Evolutionary conservation across 352 stramenopile genomes (phyloP), one percentile per base, ranked within the genome.

Genomic region (Phytophthora fragariaefolia): DNA sequence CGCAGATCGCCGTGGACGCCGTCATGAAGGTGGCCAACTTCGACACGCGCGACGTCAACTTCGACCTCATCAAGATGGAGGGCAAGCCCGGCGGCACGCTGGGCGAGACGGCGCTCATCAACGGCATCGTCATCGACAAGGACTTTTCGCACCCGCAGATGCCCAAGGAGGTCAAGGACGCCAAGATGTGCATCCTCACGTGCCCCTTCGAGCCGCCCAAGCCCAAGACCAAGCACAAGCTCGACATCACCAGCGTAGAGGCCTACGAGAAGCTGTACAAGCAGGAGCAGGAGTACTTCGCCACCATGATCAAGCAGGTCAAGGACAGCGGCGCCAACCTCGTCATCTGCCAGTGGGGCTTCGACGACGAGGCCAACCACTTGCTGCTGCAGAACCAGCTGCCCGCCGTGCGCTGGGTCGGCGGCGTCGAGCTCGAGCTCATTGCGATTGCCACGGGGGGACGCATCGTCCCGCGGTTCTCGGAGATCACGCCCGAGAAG

Each of bases 351-450:
- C 97, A 99, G 80, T 99, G 97, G 98, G 98, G 98, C 38, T 99
- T 99, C 76, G 98, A 99, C 79, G 98, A 99, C 76, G 98, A 99
- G 74, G 97, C 97, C 50, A 99, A 99, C 87, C 97, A 99, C 79
- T 80, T 99, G 69, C 85, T 99, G 28, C 82, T 99, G 47, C 97
- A 99, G 76, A 98, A 99, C 81, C 65, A 99, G 28, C 80, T 99
- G 13, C 96, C 97, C 5, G 98, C 98, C 38, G 97, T 99, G 56
- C 95, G 98, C 51, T 99, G 98, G 98, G 98, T 99, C 2, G 98
- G 98, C 52, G 98, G 98, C 46, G 97, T 99, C 17, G 98, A 99
- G 86, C 96, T 99, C 34, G 98, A 99, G 84, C 93, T 99, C n/a
- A 99, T 99, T 77, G 98, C 98, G 30, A 99, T 99, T 74, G 98